Percentiles rank a stretch among this genome's conserved stretches.
Conservation (phyloP, 768 basidiomycete species). For the Brasilioporus rufonigricans region DNA sequence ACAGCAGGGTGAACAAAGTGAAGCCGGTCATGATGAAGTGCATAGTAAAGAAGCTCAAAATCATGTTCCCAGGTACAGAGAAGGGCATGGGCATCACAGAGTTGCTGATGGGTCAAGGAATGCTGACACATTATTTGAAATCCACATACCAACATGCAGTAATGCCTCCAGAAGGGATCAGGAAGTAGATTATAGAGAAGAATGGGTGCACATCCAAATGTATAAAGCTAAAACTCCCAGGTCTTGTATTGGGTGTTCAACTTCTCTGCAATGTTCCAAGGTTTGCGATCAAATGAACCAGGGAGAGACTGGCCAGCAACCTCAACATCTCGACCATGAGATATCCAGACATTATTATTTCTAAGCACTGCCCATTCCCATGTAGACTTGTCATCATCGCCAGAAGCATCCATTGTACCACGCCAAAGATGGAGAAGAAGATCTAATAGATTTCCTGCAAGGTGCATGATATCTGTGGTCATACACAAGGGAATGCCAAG, state of each 20-base stretch:
- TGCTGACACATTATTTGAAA: background rate
- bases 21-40: background rate
- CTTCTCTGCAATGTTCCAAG: background rate
- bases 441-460: background rate
- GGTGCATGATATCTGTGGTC: constrained; percentile 45
- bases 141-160: background rate
- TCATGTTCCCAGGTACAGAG: background rate
- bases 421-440: background rate
- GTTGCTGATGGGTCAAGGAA: background rate
- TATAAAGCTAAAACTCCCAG: background rate
- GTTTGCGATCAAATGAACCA: background rate
- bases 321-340: background rate
- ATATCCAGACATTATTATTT: background rate
- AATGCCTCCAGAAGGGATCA: background rate
- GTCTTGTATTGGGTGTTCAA: background rate
- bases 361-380: background rate
- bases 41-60: background rate
- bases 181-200: background rate
- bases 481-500: constrained; percentile 36
- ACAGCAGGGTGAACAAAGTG: background rate
- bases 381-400: background rate
- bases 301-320: background rate
- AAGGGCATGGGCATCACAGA: background rate
- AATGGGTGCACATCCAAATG: background rate
- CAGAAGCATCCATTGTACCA: background rate